phyloP scores from a whole-genome alignment of 495 filamentous ascomycete genomes.

The Mycothermus thermophilus region DNA sequence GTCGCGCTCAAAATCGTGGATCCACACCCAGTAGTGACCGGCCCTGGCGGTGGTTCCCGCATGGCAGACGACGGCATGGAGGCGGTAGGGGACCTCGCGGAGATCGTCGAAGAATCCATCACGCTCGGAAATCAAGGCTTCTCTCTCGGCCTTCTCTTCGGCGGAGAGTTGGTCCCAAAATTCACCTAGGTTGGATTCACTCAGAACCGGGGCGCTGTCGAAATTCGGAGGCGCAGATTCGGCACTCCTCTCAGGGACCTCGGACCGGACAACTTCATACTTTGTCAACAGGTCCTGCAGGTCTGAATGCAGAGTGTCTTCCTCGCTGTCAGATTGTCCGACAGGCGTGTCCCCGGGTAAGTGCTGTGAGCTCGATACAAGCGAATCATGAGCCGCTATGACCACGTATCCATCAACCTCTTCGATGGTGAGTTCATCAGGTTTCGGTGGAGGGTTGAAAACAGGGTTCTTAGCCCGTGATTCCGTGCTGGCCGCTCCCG shows the following conservation, averaged over 20 bases:
- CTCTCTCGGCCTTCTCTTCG: constrained; percentile 5
- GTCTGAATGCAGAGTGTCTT: not conserved
- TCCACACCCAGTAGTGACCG: constrained; percentile 96
- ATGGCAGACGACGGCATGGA: constrained; percentile 89
- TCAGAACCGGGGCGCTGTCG: not conserved
- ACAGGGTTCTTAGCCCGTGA: not conserved
- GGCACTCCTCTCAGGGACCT: not conserved
- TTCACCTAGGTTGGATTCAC: not conserved
- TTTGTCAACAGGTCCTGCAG: constrained; percentile 1
- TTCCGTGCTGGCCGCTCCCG: constrained; percentile 10
- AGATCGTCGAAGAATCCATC: constrained; percentile 47
- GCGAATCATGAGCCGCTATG: not conserved
- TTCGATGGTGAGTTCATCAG: not conserved
- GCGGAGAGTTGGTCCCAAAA: constrained; percentile 4
- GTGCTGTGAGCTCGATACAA: not conserved
- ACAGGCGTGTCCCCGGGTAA: not conserved
- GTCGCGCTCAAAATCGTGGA: constrained; percentile 67
- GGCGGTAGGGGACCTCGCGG: constrained; percentile 53
- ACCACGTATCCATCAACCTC: constrained; percentile 10
- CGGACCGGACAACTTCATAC: not conserved
- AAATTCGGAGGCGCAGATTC: not conserved
- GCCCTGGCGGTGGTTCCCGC: constrained; percentile 43
- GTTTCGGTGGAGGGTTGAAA: not conserved
- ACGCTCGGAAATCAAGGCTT: constrained; percentile 21
- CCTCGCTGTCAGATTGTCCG: not conserved